These are phyloP conservation scores for Helichrysum umbraculigerum DNA, from an alignment of 129 eudicot species.

Conservation along the genomic window DNA sequence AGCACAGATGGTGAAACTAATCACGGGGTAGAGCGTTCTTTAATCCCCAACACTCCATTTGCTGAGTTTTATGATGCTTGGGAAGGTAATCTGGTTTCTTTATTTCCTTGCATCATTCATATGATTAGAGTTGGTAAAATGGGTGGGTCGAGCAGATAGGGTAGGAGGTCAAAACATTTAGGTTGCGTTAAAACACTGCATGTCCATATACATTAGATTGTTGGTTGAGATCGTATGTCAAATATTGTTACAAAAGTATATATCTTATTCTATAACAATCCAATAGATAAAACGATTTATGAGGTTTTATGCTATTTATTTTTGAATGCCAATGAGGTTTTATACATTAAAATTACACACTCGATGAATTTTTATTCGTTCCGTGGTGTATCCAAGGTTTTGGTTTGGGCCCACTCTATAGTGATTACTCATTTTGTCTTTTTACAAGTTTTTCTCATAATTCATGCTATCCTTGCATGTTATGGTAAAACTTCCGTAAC, in stretches of 20 bases:
- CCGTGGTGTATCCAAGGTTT: too few species aligned
- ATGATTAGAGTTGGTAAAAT: slow-evolving; percentile 4
- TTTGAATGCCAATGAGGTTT: neutral
- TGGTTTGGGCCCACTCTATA: slow-evolving; percentile 8
- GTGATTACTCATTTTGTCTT: neutral
- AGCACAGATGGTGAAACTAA: slow-evolving; percentile 48
- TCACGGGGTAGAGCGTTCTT: slow-evolving; percentile 45
- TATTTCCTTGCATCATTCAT: neutral
- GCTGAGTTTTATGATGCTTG: slow-evolving; percentile 94
- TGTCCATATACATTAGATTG: neutral
- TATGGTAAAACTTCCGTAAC: neutral
- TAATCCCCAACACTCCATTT: slow-evolving; percentile 40
- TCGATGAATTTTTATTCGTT: too few species aligned
- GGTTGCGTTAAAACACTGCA: neutral
- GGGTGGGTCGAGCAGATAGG: neutral
- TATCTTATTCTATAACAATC: neutral
- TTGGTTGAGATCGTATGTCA: neutral
- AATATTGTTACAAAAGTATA: neutral
- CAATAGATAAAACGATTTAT: neutral
- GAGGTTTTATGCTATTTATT: neutral
- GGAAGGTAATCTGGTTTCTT: slow-evolving; percentile 65
- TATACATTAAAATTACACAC: neutral
- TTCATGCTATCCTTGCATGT: neutral
- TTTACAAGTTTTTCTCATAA: neutral
- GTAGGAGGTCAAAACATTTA: neutral